These are phyloP conservation scores for Phenoliferia sp. DNA, from an alignment of 1,284 basidiomycete species.

Conservation along the genomic window DNA sequence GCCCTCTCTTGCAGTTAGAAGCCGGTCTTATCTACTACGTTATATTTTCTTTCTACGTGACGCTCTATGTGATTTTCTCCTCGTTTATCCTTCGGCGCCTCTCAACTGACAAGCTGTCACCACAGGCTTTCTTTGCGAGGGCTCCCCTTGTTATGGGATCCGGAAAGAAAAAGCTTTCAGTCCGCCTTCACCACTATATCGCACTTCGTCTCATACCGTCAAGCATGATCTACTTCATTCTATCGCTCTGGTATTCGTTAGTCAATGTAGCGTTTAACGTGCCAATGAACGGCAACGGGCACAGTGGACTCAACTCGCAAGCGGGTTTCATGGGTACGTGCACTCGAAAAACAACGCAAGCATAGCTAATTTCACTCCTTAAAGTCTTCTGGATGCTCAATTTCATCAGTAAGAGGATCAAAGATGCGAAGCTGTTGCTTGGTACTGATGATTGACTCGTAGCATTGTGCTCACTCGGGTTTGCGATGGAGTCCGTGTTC, in stretches of 20 bases:
- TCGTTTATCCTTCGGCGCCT: neutral
- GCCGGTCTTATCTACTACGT: constrained; percentile 16
- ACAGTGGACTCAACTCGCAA: constrained; percentile 28
- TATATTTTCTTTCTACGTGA: constrained; percentile 41
- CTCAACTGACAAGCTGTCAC: neutral
- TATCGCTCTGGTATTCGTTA: constrained; percentile 36
- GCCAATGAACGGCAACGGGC: constrained; percentile 36
- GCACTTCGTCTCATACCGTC: constrained; percentile 34
- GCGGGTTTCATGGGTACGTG: neutral
- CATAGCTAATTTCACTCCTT: constrained; percentile 23
- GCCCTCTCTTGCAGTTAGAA: no score
- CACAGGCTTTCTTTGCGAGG: constrained; percentile 17
- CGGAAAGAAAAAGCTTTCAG: constrained; percentile 19
- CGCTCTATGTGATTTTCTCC: constrained; percentile 17
- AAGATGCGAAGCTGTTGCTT: neutral
- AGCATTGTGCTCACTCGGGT: constrained; percentile 7
- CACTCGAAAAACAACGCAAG: no score
- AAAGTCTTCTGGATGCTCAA: constrained; percentile 41
- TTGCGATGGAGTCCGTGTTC: constrained; percentile 41
- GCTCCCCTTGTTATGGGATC: constrained; percentile 31
- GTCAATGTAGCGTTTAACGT: constrained; percentile 40
- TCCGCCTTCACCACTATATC: constrained; percentile 33
- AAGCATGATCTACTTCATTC: constrained; percentile 37
- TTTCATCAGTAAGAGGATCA: constrained; percentile 37
- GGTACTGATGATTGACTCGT: neutral